Evolutionary conservation across 202 grass and related monocot genomes (phyloP), one percentile per base, ranked within the genome.

Genomic region (Alloteropsis angusta): DNA sequence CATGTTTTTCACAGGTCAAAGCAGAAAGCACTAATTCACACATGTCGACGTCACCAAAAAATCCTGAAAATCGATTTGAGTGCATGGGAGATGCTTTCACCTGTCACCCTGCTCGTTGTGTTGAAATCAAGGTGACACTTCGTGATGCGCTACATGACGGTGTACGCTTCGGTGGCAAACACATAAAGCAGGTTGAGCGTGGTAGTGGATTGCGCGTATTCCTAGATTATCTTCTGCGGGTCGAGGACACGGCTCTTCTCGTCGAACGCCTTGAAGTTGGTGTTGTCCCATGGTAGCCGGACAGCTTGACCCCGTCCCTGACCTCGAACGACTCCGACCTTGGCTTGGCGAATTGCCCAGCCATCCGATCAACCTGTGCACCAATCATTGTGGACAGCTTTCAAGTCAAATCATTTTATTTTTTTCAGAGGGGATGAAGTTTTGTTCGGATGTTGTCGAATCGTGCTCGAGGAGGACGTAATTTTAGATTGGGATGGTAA

Each of bases 41-140:
- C 26, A 1, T 19, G 46, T 79, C 59, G 22, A 3, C 16, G 30
- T 46, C 67, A 42, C 6, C 15, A 66, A 55, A 79, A 25, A 6
- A 10, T 37, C 21, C 9, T 12, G 12, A 0, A 78, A 15, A 32
- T 19, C 38, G 5, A 42, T n/a, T 11, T 55, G 17, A 71, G 43
- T 32, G 50, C 11, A 48, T 22, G 45, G 17, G 19, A 42, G 34
- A 69, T 73, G 26, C 21, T 80, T 16, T 81, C 49, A 88, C 89
- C 85, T 77, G 71, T 92, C 86, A 0, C 80, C 90, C 69, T 84
- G 90, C 72, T 92, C 84, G 68, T 72, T 93, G 81, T 87, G 84
- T 3, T 91, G 83, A 93, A 93, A 75, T 93, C 88, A 1, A 90
- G 76, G 76, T 90, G 88, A 88, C 91, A 94, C 72, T 82, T 85